These are phyloP conservation scores for Usnea hakonensis DNA, from an alignment of 495 filamentous ascomycete genomes.

Conservation along the genomic window DNA sequence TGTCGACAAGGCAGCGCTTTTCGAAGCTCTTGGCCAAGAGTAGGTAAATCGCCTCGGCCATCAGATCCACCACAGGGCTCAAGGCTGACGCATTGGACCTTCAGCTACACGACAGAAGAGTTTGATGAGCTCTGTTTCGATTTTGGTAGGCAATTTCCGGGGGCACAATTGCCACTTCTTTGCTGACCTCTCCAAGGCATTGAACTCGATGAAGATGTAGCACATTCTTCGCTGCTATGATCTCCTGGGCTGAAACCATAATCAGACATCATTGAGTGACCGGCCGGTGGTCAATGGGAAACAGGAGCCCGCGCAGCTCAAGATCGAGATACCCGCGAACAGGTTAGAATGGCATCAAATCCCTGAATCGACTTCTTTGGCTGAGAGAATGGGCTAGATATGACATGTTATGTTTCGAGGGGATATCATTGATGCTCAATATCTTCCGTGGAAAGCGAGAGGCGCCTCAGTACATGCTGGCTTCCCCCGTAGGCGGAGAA, in stretches of 20 bases:
- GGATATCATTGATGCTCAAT: conserved; percentile 89
- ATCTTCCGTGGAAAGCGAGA: conserved; percentile 73
- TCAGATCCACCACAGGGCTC: conserved; percentile 7
- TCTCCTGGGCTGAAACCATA: conserved; percentile 19
- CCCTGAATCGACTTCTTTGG: conserved; percentile 22
- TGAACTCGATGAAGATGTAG: conserved; percentile 90
- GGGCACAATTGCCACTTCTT: background rate
- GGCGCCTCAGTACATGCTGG: conserved; percentile 70
- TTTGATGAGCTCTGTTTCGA: conserved; percentile 99
- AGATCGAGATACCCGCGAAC: conserved; percentile 98
- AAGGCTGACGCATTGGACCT: conserved; percentile 15
- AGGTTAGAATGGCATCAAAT: conserved; percentile 37
- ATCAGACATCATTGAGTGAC: conserved; percentile 60
- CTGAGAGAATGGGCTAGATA: conserved; percentile 49
- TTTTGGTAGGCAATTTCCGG: conserved; percentile 55
- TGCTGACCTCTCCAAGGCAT: conserved; percentile 53
- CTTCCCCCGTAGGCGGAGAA: conserved; percentile 61
- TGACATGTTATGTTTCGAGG: conserved; percentile 98
- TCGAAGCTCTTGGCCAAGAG: conserved; percentile 82
- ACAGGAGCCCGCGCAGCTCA: conserved; percentile 84
- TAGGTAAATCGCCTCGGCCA: conserved; percentile 41
- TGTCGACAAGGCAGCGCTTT: conserved; percentile 92
- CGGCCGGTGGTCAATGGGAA: conserved; percentile 67
- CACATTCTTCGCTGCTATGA: background rate
- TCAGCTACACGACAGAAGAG: conserved; percentile 79